These are phyloP conservation scores for Verbena officinalis DNA, from an alignment of 257 asterid genomes.

Conservation along the genomic window DNA sequence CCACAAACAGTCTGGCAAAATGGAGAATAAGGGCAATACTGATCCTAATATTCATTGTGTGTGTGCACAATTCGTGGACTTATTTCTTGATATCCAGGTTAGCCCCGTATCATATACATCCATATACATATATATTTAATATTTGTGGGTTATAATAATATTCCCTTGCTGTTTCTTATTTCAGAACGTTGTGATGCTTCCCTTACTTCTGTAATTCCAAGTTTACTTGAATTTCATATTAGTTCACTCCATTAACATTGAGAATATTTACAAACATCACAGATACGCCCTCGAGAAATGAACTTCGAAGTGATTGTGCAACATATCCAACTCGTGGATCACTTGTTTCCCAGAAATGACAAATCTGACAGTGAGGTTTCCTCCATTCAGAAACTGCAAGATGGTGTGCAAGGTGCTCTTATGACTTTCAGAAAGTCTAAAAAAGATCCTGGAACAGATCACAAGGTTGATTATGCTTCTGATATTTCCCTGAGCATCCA, in stretches of 20 bases:
- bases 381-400: slow-evolving; percentile 60
- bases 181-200: slow-evolving; percentile 25
- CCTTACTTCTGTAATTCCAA: slow-evolving; percentile 14
- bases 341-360: slow-evolving; percentile 45
- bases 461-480: slow-evolving; percentile 30
- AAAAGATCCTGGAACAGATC: slow-evolving; percentile 38
- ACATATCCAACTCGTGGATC: slow-evolving; percentile 73
- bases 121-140: no score
- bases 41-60: slow-evolving; percentile 48
- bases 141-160: slow-evolving; percentile 21
- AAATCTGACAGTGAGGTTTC: slow-evolving; percentile 39
- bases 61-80: slow-evolving; percentile 58
- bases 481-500: slow-evolving; percentile 41
- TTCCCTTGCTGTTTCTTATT: slow-evolving; percentile 19
- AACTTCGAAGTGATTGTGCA: slow-evolving; percentile 65
- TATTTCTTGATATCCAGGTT: slow-evolving; percentile 64
- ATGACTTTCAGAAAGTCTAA: slow-evolving; percentile 41
- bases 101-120: no score
- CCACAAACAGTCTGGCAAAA: slow-evolving; percentile 40
- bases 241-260: slow-evolving; percentile 34
- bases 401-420: slow-evolving; percentile 71
- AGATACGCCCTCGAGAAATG: slow-evolving; percentile 75
- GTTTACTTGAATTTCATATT: slow-evolving; percentile 20
- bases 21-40: slow-evolving; percentile 39
- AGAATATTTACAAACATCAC: slow-evolving; percentile 46